A percentile compares a stretch with the other conserved stretches of the same genome.
phyloP scores from a whole-genome alignment of 2,329 filamentous ascomycete genomes.

The Penicillium paneum region DNA sequence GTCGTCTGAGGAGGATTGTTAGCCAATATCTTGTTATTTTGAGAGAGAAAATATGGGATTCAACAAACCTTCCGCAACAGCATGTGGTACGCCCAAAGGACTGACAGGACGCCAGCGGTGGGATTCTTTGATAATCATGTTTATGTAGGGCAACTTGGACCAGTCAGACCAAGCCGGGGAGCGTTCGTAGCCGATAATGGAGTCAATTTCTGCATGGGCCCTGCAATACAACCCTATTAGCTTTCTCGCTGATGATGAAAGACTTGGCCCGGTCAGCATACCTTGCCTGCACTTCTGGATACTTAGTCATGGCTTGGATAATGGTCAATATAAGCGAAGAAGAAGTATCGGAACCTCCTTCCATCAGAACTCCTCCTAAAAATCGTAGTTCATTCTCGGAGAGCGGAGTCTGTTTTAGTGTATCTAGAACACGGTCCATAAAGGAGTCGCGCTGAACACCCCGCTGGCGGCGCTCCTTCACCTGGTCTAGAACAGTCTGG shows the following conservation, averaged over 20 bases:
- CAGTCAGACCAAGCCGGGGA: not conserved
- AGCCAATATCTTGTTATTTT: not conserved
- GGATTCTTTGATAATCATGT: not conserved
- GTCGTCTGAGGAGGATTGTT: not conserved
- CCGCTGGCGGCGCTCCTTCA: not conserved
- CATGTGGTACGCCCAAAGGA: not conserved
- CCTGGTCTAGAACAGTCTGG: not conserved
- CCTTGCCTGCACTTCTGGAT: not conserved
- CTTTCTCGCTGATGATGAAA: not conserved
- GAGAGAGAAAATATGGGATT: not conserved
- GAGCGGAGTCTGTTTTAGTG: not conserved
- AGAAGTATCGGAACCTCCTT: not conserved
- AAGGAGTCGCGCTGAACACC: not conserved
- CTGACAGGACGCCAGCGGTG: not conserved
- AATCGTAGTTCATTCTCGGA: not conserved
- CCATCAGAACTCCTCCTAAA: not conserved
- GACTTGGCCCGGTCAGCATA: not conserved
- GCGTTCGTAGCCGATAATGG: not conserved
- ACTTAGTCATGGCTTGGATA: conserved; percentile 2
- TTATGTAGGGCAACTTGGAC: not conserved
- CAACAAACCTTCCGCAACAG: not conserved
- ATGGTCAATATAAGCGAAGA: not conserved
- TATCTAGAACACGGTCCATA: not conserved
- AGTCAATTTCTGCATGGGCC: not conserved
- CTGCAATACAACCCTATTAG: not conserved